These are phyloP conservation scores for Aspergillus ibericus DNA, from an alignment of 2,329 filamentous ascomycete species.

Conservation along the genomic window DNA sequence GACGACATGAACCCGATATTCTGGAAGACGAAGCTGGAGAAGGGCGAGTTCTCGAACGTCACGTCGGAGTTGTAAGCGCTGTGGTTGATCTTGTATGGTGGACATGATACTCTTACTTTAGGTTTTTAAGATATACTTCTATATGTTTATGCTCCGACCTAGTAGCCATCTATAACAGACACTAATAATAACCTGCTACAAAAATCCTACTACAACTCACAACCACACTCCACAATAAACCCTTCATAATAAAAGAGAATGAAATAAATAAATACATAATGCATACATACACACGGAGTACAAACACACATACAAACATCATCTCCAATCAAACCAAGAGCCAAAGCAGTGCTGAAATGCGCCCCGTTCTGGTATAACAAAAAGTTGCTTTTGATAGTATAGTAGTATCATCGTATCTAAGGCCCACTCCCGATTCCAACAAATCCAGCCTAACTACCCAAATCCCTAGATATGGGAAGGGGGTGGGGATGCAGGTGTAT, in stretches of 20 bases:
- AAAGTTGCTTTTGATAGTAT: slow-evolving; percentile 7
- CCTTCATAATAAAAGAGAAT: slow-evolving; percentile 2
- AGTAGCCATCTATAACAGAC: background rate
- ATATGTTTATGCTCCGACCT: background rate
- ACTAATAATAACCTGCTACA: too few species aligned
- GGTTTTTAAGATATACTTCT: slow-evolving; percentile 11
- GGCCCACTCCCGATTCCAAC: too few species aligned
- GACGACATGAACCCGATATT: slow-evolving; percentile 98
- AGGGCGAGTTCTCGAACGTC: slow-evolving; percentile 97
- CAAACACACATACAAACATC: slow-evolving; percentile 12
- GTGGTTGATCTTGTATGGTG: slow-evolving; percentile 14
- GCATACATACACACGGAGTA: slow-evolving; percentile 11
- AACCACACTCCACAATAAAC: background rate
- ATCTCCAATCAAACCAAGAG: background rate
- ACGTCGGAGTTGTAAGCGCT: slow-evolving; percentile 64
- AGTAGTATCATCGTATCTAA: background rate
- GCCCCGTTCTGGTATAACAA: slow-evolving; percentile 8
- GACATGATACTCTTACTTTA: slow-evolving; percentile 16
- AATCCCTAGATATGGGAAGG: too few species aligned
- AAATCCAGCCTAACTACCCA: too few species aligned
- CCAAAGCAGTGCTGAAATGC: background rate
- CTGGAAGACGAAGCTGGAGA: slow-evolving; percentile 98
- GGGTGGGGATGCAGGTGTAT: background rate
- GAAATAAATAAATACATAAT: slow-evolving; percentile 7
- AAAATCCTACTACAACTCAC: too few species aligned